Percentiles rank a stretch among this genome's conserved stretches.
Evolutionary conservation across 331 rosid genomes (phyloP).

Genomic region (Pyracantha coccinea): DNA sequence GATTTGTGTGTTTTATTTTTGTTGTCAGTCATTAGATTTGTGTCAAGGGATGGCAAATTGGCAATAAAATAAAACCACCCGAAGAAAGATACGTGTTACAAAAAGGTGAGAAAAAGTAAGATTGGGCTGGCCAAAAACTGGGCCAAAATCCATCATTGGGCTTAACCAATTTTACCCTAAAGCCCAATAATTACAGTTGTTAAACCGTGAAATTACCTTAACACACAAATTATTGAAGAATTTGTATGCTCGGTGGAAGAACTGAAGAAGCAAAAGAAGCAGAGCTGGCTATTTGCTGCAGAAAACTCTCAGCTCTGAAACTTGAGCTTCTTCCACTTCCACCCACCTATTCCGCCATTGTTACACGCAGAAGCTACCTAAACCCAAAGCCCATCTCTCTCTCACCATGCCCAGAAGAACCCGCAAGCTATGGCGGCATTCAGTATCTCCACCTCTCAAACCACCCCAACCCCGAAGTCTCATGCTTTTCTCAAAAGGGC

Average conservation of each 20-base stretch:
- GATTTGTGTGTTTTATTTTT: too few species aligned
- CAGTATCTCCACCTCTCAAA: conserved; percentile 18
- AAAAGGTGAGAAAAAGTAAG: too few species aligned
- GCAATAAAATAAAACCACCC: too few species aligned
- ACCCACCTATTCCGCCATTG: background rate
- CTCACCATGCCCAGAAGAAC: conserved; percentile 34
- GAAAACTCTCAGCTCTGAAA: conserved; percentile 27
- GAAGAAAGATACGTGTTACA: too few species aligned
- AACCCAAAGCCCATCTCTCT: conserved; percentile 13
- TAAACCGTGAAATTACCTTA: too few species aligned
- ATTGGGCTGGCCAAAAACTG: too few species aligned
- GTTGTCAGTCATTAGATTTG: too few species aligned
- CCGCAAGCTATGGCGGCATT: conserved; percentile 23
- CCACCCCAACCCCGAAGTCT: conserved; percentile 58
- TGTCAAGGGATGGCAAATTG: too few species aligned
- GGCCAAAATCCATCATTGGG: background rate
- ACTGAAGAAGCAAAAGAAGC: background rate
- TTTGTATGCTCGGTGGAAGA: background rate
- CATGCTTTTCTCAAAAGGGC: conserved; percentile 60
- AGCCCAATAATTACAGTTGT: too few species aligned
- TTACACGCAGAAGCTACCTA: conserved; percentile 16
- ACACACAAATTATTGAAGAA: too few species aligned
- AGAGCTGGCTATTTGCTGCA: conserved; percentile 36
- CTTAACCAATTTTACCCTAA: background rate
- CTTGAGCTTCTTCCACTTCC: conserved; percentile 14